Percentiles rank a stretch among this genome's conserved stretches.
Evolutionary conservation across 371 early-diverging fungal genomes (phyloP).

Genomic region (Thermomucor indicae-seudaticae): DNA sequence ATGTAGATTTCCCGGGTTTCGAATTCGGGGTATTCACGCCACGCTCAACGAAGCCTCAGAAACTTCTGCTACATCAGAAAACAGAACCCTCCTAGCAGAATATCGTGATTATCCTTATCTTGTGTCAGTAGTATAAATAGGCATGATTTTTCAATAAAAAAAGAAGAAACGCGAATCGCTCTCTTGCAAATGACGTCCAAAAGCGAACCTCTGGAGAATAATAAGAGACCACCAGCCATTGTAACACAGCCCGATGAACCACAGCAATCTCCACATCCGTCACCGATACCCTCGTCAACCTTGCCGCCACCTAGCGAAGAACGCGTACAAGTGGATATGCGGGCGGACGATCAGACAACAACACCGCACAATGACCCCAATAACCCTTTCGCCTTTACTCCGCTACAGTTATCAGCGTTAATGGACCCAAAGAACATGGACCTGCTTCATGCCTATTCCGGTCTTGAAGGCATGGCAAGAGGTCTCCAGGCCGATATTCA

Average conservation of each 20-base stretch:
- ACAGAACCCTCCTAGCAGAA: not conserved
- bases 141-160: too few species aligned
- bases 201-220: too few species aligned
- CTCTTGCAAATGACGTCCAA: constrained; percentile 4
- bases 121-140: too few species aligned
- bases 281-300: not conserved
- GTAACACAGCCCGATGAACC: constrained; percentile 4
- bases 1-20: not conserved
- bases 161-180: constrained; percentile 3
- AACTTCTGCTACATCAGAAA: not conserved
- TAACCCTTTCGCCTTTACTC: constrained; percentile 53
- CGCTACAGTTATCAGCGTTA: constrained; percentile 41
- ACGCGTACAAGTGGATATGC: constrained; percentile 3
- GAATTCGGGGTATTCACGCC: not conserved
- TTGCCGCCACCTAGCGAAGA: too few species aligned
- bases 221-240: constrained; percentile 5
- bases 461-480: constrained; percentile 45
- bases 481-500: constrained; percentile 50
- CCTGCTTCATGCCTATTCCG: constrained; percentile 41
- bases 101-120: too few species aligned
- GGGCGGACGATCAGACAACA: constrained; percentile 10
- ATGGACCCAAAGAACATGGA: constrained; percentile 58
- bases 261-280: not conserved
- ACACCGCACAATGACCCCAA: constrained; percentile 33
- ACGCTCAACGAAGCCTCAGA: constrained; percentile 2